Evolutionary conservation across 257 asterid species (phyloP), one percentile per base, ranked within the genome.

Genomic region (Ehretia macrophylla): DNA sequence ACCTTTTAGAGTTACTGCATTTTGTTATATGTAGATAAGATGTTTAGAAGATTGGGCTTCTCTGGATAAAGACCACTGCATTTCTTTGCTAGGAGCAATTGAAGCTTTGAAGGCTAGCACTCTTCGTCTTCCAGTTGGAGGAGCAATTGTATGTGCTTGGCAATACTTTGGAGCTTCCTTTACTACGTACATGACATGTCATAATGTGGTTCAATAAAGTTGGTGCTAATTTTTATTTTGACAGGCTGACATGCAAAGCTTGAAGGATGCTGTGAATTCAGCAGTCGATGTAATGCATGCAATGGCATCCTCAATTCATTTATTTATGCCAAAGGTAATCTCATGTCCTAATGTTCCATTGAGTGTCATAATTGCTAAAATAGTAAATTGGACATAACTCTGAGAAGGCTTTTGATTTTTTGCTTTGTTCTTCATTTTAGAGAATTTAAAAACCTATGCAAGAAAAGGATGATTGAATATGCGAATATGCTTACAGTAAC

Each of bases 61-160:
- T 27, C 51, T 84, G 63, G 99, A 84, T 58, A 84, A 86, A 68
- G 93, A 81, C 58, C 96, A 88, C 68, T 78, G 70, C 5, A 70
- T 82, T 51, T 81, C 91, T 68, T 64, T 92, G 72, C 68, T 75
- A 39, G 97, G 99, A 62, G 95, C 90, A 51, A 92, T 80, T 46
- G 97, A 88, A 79, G 90, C 97, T 54, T 75, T 92, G 70, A 88
- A 75, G 63, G 97, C 95, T 55, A 92, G 97, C 86, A 88, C 95
- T 61, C 90, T 92, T 52, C 95, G 95, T 38, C 95, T 92, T 58
- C 96, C 99, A 8, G 81, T 86, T 40, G 96, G 84, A 73, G 94
- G 94, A 75, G 95, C 91, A 73, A 71, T 65, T 53, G 98, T 90
- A 85, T 51, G 95, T 66, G 19, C 61, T 37, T 35, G 4, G 0